Conservation (phyloP, 1,139 yeast genomes). For the Saccharomyces pastorianus region DNA sequence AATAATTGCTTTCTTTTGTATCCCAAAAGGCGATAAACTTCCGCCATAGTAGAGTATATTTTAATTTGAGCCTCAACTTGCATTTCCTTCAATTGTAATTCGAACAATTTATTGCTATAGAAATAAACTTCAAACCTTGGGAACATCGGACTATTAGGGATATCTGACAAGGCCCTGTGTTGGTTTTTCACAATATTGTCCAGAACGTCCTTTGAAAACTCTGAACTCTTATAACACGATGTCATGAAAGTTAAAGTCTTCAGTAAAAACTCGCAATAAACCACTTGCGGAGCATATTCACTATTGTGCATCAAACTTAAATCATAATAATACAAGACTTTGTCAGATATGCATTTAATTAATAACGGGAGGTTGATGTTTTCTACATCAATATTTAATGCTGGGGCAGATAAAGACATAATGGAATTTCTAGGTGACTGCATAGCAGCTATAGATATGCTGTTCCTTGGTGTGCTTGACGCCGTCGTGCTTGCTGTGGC, state of each 20-base stretch:
- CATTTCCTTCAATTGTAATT: constrained; percentile 37
- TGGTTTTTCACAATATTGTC: constrained; percentile 34
- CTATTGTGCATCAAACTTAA: constrained; percentile 52
- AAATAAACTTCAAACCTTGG: constrained; percentile 39
- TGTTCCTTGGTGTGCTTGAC: constrained; percentile 17
- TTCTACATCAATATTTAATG: constrained; percentile 18
- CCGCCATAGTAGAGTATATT: constrained; percentile 59
- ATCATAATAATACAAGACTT: constrained; percentile 51
- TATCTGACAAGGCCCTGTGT: constrained; percentile 14
- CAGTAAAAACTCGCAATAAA: constrained; percentile 64
- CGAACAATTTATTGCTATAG: constrained; percentile 41
- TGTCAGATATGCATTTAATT: constrained; percentile 43
- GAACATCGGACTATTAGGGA: constrained; percentile 30
- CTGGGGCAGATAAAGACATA: constrained; percentile 12
- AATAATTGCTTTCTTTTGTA: constrained; percentile 63
- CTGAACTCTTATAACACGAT: constrained; percentile 44
- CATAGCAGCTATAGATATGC: constrained; percentile 19
- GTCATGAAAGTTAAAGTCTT: constrained; percentile 59
- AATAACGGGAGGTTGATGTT: constrained; percentile 38
- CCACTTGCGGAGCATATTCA: constrained; percentile 76
- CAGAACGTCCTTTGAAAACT: constrained; percentile 38
- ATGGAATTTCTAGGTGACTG: constrained; percentile 40
- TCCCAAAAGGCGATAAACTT: constrained; percentile 55
- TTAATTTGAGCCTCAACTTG: constrained; percentile 47
- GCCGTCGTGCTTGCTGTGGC: constrained; percentile 11